Base-by-base conservation (phyloP, 495 filamentous ascomycete genomes). In the Talaromyces proteolyticus region DNA sequence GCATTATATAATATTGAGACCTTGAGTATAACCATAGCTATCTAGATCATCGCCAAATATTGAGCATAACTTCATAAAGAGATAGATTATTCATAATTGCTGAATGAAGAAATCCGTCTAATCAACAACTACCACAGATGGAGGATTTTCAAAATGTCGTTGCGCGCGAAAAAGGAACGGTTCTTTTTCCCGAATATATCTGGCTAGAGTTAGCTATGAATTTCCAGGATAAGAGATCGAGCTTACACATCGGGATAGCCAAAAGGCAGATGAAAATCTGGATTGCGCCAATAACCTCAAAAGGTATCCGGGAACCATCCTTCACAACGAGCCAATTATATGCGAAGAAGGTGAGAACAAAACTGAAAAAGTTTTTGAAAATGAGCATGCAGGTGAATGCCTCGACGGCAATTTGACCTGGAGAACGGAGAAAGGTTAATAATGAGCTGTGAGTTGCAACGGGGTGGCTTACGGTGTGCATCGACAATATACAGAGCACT, bases 331-430 rank as follows among this genome's bases (percentile, higher is more conserved):
- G 66, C 91, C 91, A 96, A 23, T 89, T 67, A 55, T 87, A 95
- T 3, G 88, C 89, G 51, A 77, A 81, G 51, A 81, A 91, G 0
- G 91, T 95, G 29, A 96, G 69, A 5, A 79, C 86, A 55, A 95
- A 96, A 57, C 82, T 86, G 71, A 96, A 93, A 50, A 96, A 74
- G 55, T 95, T 96, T 67, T 90, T 96, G 76, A 96, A 96, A 19
- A 96, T 79, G 44, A 96, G 72, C 57, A 95, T 74, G 68, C 86
- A 88, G 0, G 91, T 96, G 63, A 96, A 95, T 3, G 85, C 88
- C 69, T 96, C 91, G 41, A 96, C 83, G 1, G 90, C 81, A 46
- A 96, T 84, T 49, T 89, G 81, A 8, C 85, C 86, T 89, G 51
- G 18, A 37, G 17, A 18, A 1, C n/a, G n/a, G n/a, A 12, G 3